These are phyloP conservation scores for Astrothelium macrocarpum DNA, from an alignment of 495 filamentous ascomycete species.

Conservation along the genomic window DNA sequence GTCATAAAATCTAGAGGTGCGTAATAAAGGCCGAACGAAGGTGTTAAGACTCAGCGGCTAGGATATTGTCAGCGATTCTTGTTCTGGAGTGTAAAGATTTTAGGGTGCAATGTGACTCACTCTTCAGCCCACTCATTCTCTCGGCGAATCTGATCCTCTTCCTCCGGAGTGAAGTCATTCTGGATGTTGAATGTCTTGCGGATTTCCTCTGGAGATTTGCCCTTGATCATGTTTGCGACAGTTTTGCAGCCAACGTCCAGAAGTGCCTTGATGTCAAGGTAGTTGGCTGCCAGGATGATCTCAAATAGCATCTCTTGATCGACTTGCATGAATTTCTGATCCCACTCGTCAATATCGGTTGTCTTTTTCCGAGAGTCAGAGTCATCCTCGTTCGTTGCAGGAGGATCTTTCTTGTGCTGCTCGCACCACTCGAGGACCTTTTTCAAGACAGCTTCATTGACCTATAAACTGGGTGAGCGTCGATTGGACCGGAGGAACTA, in stretches of 20 bases:
- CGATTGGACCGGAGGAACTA: slow-evolving; percentile 8
- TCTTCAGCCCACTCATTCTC: slow-evolving; percentile 85
- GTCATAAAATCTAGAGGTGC: background rate
- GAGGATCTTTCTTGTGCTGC: slow-evolving; percentile 83
- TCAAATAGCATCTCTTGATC: slow-evolving; percentile 99
- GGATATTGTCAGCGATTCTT: background rate
- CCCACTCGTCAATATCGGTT: slow-evolving; percentile 98
- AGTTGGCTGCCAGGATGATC: slow-evolving; percentile 86
- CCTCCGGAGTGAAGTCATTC: slow-evolving; percentile 74
- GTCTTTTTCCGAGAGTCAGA: slow-evolving; percentile 94
- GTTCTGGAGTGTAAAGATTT: background rate
- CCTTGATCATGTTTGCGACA: slow-evolving; percentile 81
- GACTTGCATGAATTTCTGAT: slow-evolving; percentile 99
- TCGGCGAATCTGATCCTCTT: slow-evolving; percentile 73
- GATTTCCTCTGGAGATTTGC: slow-evolving; percentile 73
- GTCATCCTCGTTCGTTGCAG: slow-evolving; percentile 68
- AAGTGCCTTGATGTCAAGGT: slow-evolving; percentile 72
- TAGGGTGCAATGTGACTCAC: background rate
- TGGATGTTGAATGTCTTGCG: slow-evolving; percentile 78
- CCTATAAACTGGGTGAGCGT: slow-evolving; percentile 40
- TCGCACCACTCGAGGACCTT: slow-evolving; percentile 98
- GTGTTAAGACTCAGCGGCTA: background rate
- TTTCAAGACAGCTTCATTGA: slow-evolving; percentile 83
- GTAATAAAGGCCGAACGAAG: background rate
- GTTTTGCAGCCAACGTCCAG: slow-evolving; percentile 79